Evolutionary conservation across 257 asterid genomes (phyloP).

Genomic region (Craterostigma plantagineum): DNA sequence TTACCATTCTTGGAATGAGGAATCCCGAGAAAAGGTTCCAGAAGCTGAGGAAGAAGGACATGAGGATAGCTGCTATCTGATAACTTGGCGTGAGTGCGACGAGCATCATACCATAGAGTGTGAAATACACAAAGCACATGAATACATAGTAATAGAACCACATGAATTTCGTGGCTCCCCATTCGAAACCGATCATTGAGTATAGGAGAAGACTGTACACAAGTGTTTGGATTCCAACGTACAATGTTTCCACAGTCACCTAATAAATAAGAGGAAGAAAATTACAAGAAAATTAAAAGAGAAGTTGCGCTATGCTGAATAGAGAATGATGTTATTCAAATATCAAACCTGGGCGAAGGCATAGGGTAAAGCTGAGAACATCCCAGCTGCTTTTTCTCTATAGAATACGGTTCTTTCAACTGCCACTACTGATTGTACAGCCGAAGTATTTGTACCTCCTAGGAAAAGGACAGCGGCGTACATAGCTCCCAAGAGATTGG

Average conservation of each 20-base stretch:
- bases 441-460: not conserved
- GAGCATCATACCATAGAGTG: not conserved
- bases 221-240: not conserved
- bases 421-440: slow-evolving; percentile 1
- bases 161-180: not conserved
- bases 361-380: slow-evolving; percentile 6
- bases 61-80: not conserved
- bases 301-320: not conserved
- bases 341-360: slow-evolving; percentile 1
- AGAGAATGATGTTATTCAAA: not conserved
- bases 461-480: slow-evolving; percentile 2
- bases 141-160: not conserved
- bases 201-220: slow-evolving; percentile 1
- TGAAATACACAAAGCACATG: not conserved
- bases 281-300: too few species aligned
- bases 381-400: slow-evolving; percentile 4
- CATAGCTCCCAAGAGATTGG: slow-evolving; percentile 2
- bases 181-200: not conserved
- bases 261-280: not conserved
- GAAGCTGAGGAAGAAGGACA: not conserved
- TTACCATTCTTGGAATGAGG: not conserved
- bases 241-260: not conserved
- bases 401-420: slow-evolving; percentile 6
- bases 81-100: slow-evolving; percentile 3
- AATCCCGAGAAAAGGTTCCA: not conserved